These are phyloP conservation scores for Sarcodon aspratus DNA, from an alignment of 768 basidiomycete genomes.

Conservation along the genomic window DNA sequence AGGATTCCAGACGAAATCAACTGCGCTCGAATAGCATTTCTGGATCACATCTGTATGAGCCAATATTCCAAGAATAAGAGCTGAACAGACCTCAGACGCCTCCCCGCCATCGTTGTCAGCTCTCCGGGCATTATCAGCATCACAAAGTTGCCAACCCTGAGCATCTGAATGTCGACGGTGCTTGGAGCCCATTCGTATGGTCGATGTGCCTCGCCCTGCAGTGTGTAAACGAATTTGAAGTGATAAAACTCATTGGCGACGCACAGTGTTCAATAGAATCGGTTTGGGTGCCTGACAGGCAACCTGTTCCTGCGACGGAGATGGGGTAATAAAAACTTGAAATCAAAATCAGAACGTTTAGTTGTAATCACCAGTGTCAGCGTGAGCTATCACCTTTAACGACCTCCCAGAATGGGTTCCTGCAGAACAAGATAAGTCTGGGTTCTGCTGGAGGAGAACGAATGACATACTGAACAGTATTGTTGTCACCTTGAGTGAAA, in stretches of 20 bases:
- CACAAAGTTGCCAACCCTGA: slow-evolving; percentile 67
- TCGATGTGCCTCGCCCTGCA: slow-evolving; percentile 46
- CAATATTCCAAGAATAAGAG: not conserved
- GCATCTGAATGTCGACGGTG: slow-evolving; percentile 67
- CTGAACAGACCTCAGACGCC: slow-evolving; percentile 48
- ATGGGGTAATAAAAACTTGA: slow-evolving; percentile 51
- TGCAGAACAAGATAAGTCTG: slow-evolving; percentile 10
- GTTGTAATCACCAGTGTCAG: slow-evolving; percentile 1
- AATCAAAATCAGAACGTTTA: not conserved
- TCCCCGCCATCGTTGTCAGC: slow-evolving; percentile 73
- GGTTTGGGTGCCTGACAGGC: slow-evolving; percentile 73
- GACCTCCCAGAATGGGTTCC: slow-evolving; percentile 74
- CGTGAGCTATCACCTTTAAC: slow-evolving; percentile 41
- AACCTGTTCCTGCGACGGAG: slow-evolving; percentile 34
- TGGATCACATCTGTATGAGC: slow-evolving; percentile 14
- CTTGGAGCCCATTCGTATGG: slow-evolving; percentile 71
- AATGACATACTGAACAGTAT: slow-evolving; percentile 37
- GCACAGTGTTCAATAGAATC: slow-evolving; percentile 62
- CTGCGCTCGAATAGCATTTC: slow-evolving; percentile 53
- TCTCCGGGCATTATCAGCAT: slow-evolving; percentile 72
- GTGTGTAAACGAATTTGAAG: slow-evolving; percentile 4
- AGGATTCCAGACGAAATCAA: slow-evolving; percentile 55
- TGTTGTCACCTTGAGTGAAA: slow-evolving; percentile 66
- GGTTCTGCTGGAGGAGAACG: not conserved
- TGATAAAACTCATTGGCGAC: slow-evolving; percentile 11